Base-by-base conservation (phyloP, 2,329 filamentous ascomycete species). In the Metarhizium album region DNA sequence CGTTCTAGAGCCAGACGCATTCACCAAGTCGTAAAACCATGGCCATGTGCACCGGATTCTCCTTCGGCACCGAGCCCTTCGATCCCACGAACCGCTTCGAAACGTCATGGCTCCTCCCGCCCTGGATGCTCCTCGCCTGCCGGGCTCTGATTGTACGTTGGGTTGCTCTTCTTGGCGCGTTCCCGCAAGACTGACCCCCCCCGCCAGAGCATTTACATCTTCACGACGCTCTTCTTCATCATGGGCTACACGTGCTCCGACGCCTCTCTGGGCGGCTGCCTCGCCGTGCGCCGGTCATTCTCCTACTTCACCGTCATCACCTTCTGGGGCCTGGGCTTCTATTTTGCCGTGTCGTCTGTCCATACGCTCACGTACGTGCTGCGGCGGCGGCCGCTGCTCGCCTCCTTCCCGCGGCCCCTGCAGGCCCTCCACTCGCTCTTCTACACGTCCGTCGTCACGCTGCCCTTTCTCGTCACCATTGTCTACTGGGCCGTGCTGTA, bases 241-340 rank as follows among this genome's bases (percentile, higher is more conserved):
- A 80, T 90, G 62, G 82, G 73, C 54, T 87, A 78, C 74, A 69
- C 79, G 53, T 82, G 81, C 60, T 69, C 73, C n/a, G 74, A 79
- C 62, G 63, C 66, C 33, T 48, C 54, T 1, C 57, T 62, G 11
- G 70, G 70, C 53, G 70, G 75, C 46, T 75, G 74, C 62, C 56
- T 62, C 33, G 62, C 60, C 1, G 76, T 79, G 24, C 69, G 72
- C 48, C 67, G 72, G 45, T 76, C 75, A 45, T 93, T 94, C 71
- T 87, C 83, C 59, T 94, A 81, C 74, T 94, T 95, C 72, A 94
- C 89, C 27, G 74, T 83, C 60, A 72, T 93, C 52, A 87, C 85
- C 9, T 93, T 84, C 74, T 93, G 86, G 86, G 87, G 87, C 2
- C 69, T 91, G 35, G 82, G 79, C 23, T 91, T 90, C 70, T 95